phyloP scores from a whole-genome alignment of 495 filamentous ascomycete genomes.

The Hypoxylon cercidicola region DNA sequence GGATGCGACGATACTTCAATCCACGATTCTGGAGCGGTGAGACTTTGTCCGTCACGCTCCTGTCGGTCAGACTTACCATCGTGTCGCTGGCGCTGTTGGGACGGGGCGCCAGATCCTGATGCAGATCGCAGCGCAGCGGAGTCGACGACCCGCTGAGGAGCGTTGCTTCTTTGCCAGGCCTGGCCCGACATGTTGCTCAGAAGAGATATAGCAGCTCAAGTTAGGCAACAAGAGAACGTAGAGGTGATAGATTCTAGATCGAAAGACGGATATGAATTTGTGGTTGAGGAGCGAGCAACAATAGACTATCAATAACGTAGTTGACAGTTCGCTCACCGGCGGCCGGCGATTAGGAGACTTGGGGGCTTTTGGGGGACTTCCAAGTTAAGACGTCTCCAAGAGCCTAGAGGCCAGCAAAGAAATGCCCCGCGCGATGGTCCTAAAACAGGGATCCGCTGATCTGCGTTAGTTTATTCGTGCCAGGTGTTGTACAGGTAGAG shows the following conservation, averaged over 20 bases:
- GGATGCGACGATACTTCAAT: constrained; percentile 94
- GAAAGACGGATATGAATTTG: constrained; percentile 7
- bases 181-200: constrained; percentile 35
- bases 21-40: constrained; percentile 82
- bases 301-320: constrained; percentile 20
- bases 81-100: constrained; percentile 41
- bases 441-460: constrained; percentile 36
- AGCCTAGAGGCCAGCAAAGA: constrained; percentile 21
- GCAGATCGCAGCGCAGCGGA: constrained; percentile 32
- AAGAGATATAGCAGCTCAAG: constrained; percentile 1
- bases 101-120: constrained; percentile 26
- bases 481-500: constrained; percentile 33
- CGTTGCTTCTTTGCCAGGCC: constrained; percentile 33
- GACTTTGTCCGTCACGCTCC: constrained; percentile 15
- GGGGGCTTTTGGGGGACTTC: constrained; percentile 1
- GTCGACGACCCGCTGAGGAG: constrained; percentile 29
- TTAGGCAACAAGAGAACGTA: too few relatives aligned
- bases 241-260: constrained; percentile 9
- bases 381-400: constrained; percentile 26
- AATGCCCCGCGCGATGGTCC: constrained; percentile 28
- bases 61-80: constrained; percentile 41
- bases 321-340: constrained; percentile 21
- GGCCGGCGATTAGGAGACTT: constrained; percentile 25
- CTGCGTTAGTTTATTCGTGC: constrained; percentile 41
- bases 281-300: constrained; percentile 5